Conservation (phyloP, 305 asterid genomes). For the Solanum aculeatissimum region DNA sequence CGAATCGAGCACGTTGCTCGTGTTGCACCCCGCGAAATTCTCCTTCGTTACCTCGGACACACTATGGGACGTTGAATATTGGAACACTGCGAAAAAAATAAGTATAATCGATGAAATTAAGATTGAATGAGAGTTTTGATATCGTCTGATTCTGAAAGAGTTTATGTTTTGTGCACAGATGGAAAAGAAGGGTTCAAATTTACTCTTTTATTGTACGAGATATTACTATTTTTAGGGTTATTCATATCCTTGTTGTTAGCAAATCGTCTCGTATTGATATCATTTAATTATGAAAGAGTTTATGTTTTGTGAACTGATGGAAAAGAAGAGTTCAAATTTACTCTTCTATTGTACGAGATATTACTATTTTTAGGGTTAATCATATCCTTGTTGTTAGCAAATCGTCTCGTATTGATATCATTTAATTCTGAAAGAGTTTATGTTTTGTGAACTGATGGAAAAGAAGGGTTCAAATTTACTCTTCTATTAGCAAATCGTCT, state of each 20-base stretch:
- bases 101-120: neutral
- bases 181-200: neutral
- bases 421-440: neutral
- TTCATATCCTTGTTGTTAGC: neutral
- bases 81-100: slow-evolving; percentile 36
- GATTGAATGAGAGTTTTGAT: neutral
- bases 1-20: slow-evolving; percentile 45
- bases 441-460: neutral
- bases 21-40: slow-evolving; percentile 52
- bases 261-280: neutral
- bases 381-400: neutral
- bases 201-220: neutral
- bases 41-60: slow-evolving; percentile 46
- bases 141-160: neutral
- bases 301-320: neutral
- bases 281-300: neutral
- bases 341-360: too few relatives aligned
- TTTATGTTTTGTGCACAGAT: neutral
- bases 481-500: neutral
- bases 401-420: too few relatives aligned
- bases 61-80: slow-evolving; percentile 47
- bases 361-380: neutral
- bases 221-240: neutral
- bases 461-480: neutral
- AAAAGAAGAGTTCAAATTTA: neutral